phyloP scores from a whole-genome alignment of 495 filamentous ascomycete genomes.

The Xylaria longipes region DNA sequence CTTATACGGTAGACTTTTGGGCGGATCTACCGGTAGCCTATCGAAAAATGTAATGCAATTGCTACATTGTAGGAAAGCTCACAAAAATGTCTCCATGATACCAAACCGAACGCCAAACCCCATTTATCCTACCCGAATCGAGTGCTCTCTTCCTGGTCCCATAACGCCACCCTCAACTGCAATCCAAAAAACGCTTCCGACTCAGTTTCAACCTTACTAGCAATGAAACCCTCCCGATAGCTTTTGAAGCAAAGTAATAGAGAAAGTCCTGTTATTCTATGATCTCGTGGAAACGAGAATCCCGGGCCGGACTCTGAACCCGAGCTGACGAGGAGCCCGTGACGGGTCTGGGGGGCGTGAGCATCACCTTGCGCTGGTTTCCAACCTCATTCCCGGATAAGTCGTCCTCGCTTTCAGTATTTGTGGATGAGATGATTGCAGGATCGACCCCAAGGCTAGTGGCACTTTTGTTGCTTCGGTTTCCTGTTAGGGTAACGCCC shows the following conservation, averaged over 20 bases:
- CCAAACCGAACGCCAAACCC: neutral
- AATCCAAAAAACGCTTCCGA: neutral
- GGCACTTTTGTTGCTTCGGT: slow-evolving; percentile 41
- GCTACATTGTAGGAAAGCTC: neutral
- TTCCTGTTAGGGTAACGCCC: slow-evolving; percentile 49
- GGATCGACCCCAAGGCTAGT: slow-evolving; percentile 33
- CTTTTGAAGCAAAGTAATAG: neutral
- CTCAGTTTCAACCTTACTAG: neutral
- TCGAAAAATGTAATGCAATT: neutral
- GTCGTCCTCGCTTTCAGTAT: slow-evolving; percentile 30
- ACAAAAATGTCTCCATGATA: neutral
- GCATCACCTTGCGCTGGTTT: slow-evolving; percentile 33
- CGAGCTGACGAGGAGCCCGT: slow-evolving; percentile 30
- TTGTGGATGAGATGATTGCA: slow-evolving; percentile 8
- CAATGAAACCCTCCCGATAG: neutral
- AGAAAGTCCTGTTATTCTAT: slow-evolving; percentile 21
- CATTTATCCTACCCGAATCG: neutral
- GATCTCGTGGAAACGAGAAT: slow-evolving; percentile 50
- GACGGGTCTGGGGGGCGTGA: slow-evolving; percentile 32
- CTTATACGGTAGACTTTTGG: neutral
- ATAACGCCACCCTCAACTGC: neutral
- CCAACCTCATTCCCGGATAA: slow-evolving; percentile 26
- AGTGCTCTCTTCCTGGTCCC: neutral
- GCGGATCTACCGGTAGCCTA: neutral
- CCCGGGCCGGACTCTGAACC: slow-evolving; percentile 49